Base-by-base conservation (phyloP, 768 basidiomycete genomes). In the Suillus brevipes region DNA sequence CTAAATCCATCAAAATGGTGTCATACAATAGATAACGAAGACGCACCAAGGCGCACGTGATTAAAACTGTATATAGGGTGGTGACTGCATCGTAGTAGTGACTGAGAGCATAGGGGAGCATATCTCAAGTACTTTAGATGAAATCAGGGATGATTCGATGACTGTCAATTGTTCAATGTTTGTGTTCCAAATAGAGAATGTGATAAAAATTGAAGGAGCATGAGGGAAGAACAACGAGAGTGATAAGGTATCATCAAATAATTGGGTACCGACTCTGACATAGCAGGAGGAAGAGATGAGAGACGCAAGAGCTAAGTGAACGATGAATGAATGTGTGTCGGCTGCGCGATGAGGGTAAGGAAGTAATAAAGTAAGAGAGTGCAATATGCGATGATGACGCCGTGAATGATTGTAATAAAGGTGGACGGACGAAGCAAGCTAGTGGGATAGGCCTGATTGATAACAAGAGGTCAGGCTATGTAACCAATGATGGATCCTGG, bases 401-500 rank as follows among this genome's bases (percentile, higher is more conserved):
- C 50, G 61, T 60, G 67, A 61, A 65, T 66, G 63, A 68, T 65
- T 69, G 62, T 67, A 69, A 60, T 55, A 60, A 62, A 68, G 70
- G 50, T 71, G 66, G 14, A 43, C 62, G 57, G 9, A 31, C 68
- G 71, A 69, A 61, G 61, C 67, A 58, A 43, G 60, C 64, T 43
- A 66, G 55, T 67, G 60, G 63, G 60, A 47, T 72, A 72, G 67
- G 43, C 52, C 63, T 47, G 58, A 64, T 55, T 7, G 40, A 59
- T 60, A 61, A 53, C 36, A 61, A 67, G 38, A 37, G 40, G 43
- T 60, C 50, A 42, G 53, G 45, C 47, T 62, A 74, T 64, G 78
- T 77, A 69, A 83, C 84, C 74, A 93, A 79, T 66, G 88, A 86
- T 49, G 87, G 88, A 72, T 93, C 89, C 67, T 91, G 85, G 60